Conservation (phyloP, 2,329 filamentous ascomycete species). For the Pseudogymnoascus verrucosus region DNA sequence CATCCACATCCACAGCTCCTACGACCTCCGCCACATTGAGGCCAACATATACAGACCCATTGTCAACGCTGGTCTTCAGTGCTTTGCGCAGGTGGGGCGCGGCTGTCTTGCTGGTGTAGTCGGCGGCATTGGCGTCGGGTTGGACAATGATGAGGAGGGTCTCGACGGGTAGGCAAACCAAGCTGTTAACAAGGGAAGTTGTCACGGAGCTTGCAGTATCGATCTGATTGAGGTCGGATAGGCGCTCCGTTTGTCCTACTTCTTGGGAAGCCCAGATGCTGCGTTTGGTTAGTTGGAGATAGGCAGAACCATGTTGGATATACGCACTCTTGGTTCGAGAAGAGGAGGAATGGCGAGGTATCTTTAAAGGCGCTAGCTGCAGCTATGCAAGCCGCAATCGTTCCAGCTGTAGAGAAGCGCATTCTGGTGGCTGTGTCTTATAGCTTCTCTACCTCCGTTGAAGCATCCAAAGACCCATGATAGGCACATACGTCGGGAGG, state of each 20-base stretch:
- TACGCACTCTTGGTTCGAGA: slow-evolving; percentile 74
- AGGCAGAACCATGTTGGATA: slow-evolving; percentile 6
- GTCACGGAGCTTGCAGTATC: neutral
- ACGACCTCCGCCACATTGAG: slow-evolving; percentile 48
- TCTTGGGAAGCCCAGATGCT: slow-evolving; percentile 1
- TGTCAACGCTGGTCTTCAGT: slow-evolving; percentile 27
- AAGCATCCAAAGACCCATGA: slow-evolving; percentile 5
- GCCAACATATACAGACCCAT: slow-evolving; percentile 15
- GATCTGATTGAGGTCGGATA: neutral
- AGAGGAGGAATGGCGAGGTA: slow-evolving; percentile 81
- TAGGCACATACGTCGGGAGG: slow-evolving; percentile 7
- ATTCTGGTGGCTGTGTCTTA: slow-evolving; percentile 33
- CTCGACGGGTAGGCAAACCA: neutral
- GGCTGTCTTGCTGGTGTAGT: slow-evolving; percentile 48
- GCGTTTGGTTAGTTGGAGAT: neutral
- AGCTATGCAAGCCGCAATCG: slow-evolving; percentile 47
- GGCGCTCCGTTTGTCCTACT: neutral
- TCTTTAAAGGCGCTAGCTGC: slow-evolving; percentile 68
- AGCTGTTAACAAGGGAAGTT: neutral
- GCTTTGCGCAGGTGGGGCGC: slow-evolving; percentile 36
- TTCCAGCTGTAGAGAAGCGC: slow-evolving; percentile 45
- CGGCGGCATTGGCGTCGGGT: slow-evolving; percentile 61
- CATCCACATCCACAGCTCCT: slow-evolving; percentile 36
- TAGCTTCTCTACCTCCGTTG: neutral
- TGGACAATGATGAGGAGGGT: slow-evolving; percentile 65